A percentile compares a stretch with the other conserved stretches of the same genome.
phyloP scores from a whole-genome alignment of 176 grass and related monocot species.

The Thinopyrum elongatum region DNA sequence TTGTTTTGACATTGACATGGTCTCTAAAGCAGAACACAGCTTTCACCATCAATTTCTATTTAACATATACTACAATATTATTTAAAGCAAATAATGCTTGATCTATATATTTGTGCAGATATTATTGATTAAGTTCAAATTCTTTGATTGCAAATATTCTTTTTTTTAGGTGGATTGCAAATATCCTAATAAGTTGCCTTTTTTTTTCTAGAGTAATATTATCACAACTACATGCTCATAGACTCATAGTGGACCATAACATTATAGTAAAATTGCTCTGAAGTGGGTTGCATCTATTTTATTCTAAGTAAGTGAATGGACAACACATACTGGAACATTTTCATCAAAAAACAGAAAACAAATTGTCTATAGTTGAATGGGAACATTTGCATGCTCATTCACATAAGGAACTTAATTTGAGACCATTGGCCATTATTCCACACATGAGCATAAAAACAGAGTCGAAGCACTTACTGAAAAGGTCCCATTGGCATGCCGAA shows the following conservation, averaged over 20 bases:
- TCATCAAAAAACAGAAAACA: not conserved
- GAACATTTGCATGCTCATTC: not conserved
- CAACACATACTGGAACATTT: not conserved
- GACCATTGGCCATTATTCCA: not conserved
- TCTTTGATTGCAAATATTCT: not conserved
- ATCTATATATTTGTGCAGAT: not conserved
- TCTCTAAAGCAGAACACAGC: not conserved
- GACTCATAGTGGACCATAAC: not conserved
- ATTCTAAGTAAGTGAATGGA: not conserved
- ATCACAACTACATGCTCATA: not conserved
- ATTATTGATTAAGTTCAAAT: not conserved
- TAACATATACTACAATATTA: not conserved
- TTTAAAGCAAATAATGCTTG: not conserved
- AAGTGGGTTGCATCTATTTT: not conserved
- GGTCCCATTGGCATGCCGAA: conserved; percentile 99
- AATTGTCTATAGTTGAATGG: not conserved
- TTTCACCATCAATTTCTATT: not conserved
- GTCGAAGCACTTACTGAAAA: conserved; percentile 75
- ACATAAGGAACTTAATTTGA: not conserved
- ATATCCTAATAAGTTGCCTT: not conserved
- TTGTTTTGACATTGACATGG: not conserved
- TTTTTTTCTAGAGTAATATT: not conserved
- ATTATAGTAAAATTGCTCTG: not conserved
- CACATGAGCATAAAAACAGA: conserved; percentile 12
- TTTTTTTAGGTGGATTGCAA: no score